Conservation (phyloP, 176 grass and related monocot genomes). For the Neostapfia colusana region DNA sequence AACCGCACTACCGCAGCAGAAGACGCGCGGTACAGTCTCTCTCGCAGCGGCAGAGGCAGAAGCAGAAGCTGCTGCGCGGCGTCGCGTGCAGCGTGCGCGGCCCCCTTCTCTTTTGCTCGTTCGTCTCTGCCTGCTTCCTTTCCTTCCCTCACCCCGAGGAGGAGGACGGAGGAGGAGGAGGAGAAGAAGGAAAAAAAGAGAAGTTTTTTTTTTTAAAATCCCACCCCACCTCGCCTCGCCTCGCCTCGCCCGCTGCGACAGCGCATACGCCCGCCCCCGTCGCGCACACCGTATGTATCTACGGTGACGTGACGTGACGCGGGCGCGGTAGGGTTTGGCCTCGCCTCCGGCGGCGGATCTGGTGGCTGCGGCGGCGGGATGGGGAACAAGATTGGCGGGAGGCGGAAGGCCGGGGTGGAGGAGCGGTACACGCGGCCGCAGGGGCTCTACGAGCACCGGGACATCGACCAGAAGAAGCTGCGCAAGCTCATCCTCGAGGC, state of each 20-base stretch:
- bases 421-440: constrained; percentile 87
- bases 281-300: constrained; percentile 54
- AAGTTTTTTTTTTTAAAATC: constrained; percentile 28
- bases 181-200: neutral
- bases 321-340: constrained; percentile 43
- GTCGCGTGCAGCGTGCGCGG: constrained; percentile 19
- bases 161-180: neutral
- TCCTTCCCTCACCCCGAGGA: constrained; percentile 13
- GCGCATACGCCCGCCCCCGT: constrained; percentile 3
- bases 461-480: constrained; percentile 96
- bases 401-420: constrained; percentile 77
- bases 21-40: neutral
- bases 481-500: constrained; percentile 97
- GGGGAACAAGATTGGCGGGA: constrained; percentile 90
- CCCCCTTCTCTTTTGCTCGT: constrained; percentile 8
- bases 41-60: constrained; percentile 9
- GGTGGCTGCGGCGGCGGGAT: constrained; percentile 47
- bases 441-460: constrained; percentile 85
- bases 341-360: constrained; percentile 49
- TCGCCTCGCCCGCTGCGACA: constrained; percentile 33
- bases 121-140: constrained; percentile 6
- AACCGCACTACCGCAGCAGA: neutral
- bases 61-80: neutral
- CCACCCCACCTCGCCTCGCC: constrained; percentile 20
- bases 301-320: constrained; percentile 53